Base-by-base conservation (phyloP, 257 asterid species). In the Ajuga chamaepitys region DNA sequence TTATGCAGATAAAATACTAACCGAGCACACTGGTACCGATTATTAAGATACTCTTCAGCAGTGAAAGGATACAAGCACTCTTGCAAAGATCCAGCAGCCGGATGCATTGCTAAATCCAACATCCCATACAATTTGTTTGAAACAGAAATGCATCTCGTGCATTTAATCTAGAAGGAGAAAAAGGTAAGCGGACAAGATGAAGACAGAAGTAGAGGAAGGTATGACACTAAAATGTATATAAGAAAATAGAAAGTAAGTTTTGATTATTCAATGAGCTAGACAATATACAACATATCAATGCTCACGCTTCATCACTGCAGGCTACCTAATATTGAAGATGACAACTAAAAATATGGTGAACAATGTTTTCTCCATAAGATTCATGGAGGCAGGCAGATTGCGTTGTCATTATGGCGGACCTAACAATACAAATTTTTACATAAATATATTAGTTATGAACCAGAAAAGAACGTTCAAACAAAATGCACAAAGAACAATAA, bases 31-130 rank as follows among this genome's bases (percentile, higher is more conserved):
- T 82, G 88, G 70, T 90, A 90, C 97, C 81, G 82, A 80, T 90
- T 90, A n/a, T n/a, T n/a, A 77, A 90, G 97, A 79, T 75, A 58
- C 70, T 90, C 97, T 79, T 75, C 81, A 10, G 83, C 86, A 8
- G 97, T 90, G 84, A 87, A 88, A 72, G 84, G 95, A 70, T 90
- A 86, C 82, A 92, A 79, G 77, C 97, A 92, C 73, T 89, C 89
- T 83, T 87, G 96, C 82, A 92, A 75, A 47, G 98, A 87, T 59
- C 71, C 87, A 75, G 87, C 91, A 80, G 85, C 88, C 55, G 95
- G 96, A 38, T 92, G 93, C 74, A 92, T 87, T 81, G 95, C 87
- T 80, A 92, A 86, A 80, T 92, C 98, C 98, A 92, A 87, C 89
- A 92, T 85, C 74, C 85, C 88, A 71, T 92, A 97, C 71, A 80